Percentiles rank a stretch among this genome's conserved stretches.
Conservation (phyloP, 805 yeast species). For the Lipomyces mesembrius region DNA sequence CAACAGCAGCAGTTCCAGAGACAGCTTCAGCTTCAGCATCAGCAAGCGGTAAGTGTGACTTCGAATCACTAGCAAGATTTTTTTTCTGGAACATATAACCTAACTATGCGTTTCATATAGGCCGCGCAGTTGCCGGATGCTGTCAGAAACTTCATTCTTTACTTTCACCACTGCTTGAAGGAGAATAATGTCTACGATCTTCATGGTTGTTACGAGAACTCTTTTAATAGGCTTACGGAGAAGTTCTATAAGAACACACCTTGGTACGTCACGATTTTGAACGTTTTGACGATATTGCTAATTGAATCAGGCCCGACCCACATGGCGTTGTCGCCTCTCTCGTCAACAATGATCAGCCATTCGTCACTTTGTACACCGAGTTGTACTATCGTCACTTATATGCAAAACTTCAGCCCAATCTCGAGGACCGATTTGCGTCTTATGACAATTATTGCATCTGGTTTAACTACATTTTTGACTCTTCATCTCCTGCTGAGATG, state of each 20-base stretch:
- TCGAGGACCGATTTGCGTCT: conserved; percentile 54
- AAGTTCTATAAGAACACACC: conserved; percentile 50
- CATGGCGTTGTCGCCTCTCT: conserved; percentile 50
- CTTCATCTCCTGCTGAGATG: conserved; percentile 52
- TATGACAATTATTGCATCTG: conserved; percentile 56
- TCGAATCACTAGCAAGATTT: not conserved
- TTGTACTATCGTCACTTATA: conserved; percentile 57
- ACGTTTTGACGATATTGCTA: not conserved
- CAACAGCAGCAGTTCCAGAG: conserved; percentile 44
- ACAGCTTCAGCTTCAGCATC: conserved; percentile 41
- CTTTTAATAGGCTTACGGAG: conserved; percentile 54
- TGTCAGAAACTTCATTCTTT: conserved; percentile 51
- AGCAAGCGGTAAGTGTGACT: conserved; percentile 28
- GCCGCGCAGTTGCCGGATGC: conserved; percentile 51
- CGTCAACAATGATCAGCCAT: conserved; percentile 53
- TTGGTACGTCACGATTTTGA: conserved; percentile 44
- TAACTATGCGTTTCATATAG: conserved; percentile 11
- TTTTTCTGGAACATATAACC: not conserved
- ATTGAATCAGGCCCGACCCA: conserved; percentile 49
- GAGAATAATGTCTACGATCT: conserved; percentile 53
- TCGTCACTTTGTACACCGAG: conserved; percentile 54
- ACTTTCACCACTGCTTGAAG: conserved; percentile 50
- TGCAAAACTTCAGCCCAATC: conserved; percentile 51
- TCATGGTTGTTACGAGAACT: conserved; percentile 52
- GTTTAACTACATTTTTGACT: conserved; percentile 53